Evolutionary conservation across 2,329 filamentous ascomycete species (phyloP).

Genomic region (Fusarium sp.): DNA sequence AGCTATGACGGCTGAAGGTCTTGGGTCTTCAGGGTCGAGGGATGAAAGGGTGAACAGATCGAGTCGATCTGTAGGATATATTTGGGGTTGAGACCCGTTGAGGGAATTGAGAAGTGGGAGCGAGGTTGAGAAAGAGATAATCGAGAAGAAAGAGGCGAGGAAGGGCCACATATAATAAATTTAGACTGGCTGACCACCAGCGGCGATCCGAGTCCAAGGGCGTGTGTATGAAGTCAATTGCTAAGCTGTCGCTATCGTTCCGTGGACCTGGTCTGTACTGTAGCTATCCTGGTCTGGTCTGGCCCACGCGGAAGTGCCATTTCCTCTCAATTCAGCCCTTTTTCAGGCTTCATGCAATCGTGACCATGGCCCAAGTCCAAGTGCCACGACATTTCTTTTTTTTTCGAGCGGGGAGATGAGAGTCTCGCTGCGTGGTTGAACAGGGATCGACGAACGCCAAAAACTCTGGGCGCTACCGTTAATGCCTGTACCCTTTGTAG

Average conservation of each 20-base stretch:
- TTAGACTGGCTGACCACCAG: slow-evolving; percentile 28
- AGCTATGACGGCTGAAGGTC: slow-evolving; percentile 28
- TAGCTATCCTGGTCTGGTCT: background rate
- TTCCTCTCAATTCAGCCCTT: slow-evolving; percentile 22
- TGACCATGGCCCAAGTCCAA: background rate
- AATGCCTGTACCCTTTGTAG: background rate
- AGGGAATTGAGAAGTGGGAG: slow-evolving; percentile 11
- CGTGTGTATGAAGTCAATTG: slow-evolving; percentile 7
- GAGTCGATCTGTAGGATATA: slow-evolving; percentile 28
- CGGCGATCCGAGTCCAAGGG: slow-evolving; percentile 32
- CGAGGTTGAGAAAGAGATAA: slow-evolving; percentile 7
- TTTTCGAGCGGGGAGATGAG: slow-evolving; percentile 10
- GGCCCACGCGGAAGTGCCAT: slow-evolving; percentile 7
- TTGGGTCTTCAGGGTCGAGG: slow-evolving; percentile 1
- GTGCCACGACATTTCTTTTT: background rate
- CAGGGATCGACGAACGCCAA: slow-evolving; percentile 36
- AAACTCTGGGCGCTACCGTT: slow-evolving; percentile 9
- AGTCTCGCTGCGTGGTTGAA: slow-evolving; percentile 8
- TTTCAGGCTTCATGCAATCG: slow-evolving; percentile 4
- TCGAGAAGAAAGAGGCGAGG: slow-evolving; percentile 28
- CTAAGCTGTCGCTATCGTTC: background rate
- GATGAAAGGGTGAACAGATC: slow-evolving; percentile 14
- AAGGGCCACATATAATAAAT: slow-evolving; percentile 45
- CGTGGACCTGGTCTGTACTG: background rate
- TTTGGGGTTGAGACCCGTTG: slow-evolving; percentile 19